phyloP scores from a whole-genome alignment of 1,284 basidiomycete genomes.

The Bjerkandera adusta region DNA sequence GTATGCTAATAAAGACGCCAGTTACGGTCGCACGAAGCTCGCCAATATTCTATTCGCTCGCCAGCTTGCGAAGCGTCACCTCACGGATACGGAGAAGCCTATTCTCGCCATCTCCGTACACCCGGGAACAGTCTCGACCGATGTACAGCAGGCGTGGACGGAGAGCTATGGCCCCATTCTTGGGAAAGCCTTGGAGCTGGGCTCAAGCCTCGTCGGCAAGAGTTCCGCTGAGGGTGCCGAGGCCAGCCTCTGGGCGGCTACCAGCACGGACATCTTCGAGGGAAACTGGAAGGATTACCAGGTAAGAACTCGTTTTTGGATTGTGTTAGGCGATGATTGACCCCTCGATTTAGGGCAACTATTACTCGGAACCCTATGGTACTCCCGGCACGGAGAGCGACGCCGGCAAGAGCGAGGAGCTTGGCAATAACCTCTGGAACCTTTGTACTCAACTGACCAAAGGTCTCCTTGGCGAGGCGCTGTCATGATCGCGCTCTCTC shows the following conservation, averaged over 20 bases:
- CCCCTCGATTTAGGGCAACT: conserved; percentile 23
- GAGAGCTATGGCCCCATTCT: conserved; percentile 27
- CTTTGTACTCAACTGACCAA: conserved; percentile 24
- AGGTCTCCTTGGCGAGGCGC: conserved; percentile 26
- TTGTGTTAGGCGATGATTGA: not conserved
- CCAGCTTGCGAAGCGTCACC: conserved; percentile 26
- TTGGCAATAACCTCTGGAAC: conserved; percentile 29
- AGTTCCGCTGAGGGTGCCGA: conserved; percentile 30
- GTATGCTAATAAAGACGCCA: conserved; percentile 6
- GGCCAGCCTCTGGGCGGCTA: conserved; percentile 32
- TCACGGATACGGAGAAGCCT: conserved; percentile 17
- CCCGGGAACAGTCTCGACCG: conserved; percentile 31
- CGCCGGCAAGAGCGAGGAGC: conserved; percentile 22
- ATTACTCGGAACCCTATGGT: conserved; percentile 29
- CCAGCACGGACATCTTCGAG: conserved; percentile 27
- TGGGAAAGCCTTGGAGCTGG: conserved; percentile 23
- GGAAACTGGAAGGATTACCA: conserved; percentile 31
- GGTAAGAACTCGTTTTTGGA: conserved; percentile 15
- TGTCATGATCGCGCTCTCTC: too few relatives aligned
- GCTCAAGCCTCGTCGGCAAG: conserved; percentile 24
- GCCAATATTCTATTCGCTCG: conserved; percentile 27
- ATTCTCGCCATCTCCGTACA: conserved; percentile 31
- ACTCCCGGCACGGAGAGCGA: conserved; percentile 26
- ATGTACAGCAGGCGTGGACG: conserved; percentile 27
- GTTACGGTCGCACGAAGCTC: conserved; percentile 29